Base-by-base conservation (phyloP, 2,329 filamentous ascomycete species). In the Scorias spongiosa region DNA sequence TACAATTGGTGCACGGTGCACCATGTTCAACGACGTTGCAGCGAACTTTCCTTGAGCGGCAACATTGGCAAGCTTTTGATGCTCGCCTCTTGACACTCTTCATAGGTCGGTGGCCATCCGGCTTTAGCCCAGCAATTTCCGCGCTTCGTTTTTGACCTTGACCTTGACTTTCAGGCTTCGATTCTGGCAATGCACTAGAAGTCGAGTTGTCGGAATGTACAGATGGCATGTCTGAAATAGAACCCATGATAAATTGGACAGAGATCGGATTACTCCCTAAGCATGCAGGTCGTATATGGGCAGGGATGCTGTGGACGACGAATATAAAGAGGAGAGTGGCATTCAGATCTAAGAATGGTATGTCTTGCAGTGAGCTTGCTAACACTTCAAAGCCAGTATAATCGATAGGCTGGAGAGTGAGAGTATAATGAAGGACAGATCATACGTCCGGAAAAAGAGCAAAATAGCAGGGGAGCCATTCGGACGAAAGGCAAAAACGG, bases 1-100 rank as follows among this genome's bases (percentile, higher is more conserved):
- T 73, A 66, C 86, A 93, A 63, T 93, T 93, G 44, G 84, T 87
- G 63, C 86, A 93, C 1, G 86, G 86, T 38, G 81, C 81, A 41
- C 82, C 81, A 62, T 78, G 76, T 63, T 93, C 86, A 46, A 91
- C 86, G 45, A 94, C 87, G 67, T 95, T 88, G 68, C 88, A 95
- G 45, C 88, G 78, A 37, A 95, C 88, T 63, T 95, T 95, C 58
- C 88, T 79, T 45, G 83, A 80, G 55, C 88, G 76, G 65, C 88
- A 94, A 54, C 82, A 86, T 49, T 86, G 84, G 62, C 88, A 95
- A 14, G 88, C 88, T 54, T 89, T 84, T 9, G 87, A 86, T n/a
- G 88, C 87, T 58, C 88, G 76, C 57, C 87, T 75, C 66, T 94
- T 95, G 43, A 80, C 76, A 43, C 75, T 75, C 46, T 73, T 68